Evolutionary conservation across 1,284 basidiomycete genomes (phyloP), one percentile per base, ranked within the genome.

Genomic region (Ustilago nuda): DNA sequence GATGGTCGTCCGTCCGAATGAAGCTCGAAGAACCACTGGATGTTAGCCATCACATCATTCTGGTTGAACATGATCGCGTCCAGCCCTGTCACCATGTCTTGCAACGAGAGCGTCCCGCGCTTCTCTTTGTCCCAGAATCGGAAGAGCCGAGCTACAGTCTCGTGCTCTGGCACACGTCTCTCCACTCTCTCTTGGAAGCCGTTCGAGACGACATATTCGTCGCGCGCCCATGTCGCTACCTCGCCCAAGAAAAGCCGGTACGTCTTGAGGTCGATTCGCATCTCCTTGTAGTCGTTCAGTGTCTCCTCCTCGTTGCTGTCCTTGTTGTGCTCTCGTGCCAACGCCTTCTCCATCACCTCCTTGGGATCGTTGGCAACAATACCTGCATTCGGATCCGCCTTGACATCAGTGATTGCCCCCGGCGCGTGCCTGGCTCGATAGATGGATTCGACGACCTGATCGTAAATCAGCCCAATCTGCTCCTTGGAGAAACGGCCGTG

Each of bases 11-110:
- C 94, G 86, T 98, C 92, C 87, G 95, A 95, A 45, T 85, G 84
- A 57, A 99, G 87, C 77, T 93, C 92, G 87, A 99, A 98, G 88
- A 99, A 96, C 95, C 96, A 98, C 86, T 97, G 93, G 80, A 98
- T 98, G 81, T 94, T 96, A 71, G 95, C 93, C 94, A 98, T 97
- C 71, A 99, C 88, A 85, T 97, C 97, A 39, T 81, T 82, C 32
- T 77, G 67, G 19, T 79, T 71, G 86, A 94, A 93, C 91, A 98
- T 94, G 63, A 98, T 92, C 13, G 92, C 91, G 81, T 97, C 92
- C 51, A 99, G 88, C 1, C 96, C 97, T 43, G 89, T 90, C 8
- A 99, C 92, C 33, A 99, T 89, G 85, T 99, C 95, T 92, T 83
- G 84, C 54, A 85, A 56, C 27, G 82, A 80, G 15, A 85, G 66